Evolutionary conservation across 371 early-diverging fungal genomes (phyloP).

Genomic region (Mucor lusitanicus): DNA sequence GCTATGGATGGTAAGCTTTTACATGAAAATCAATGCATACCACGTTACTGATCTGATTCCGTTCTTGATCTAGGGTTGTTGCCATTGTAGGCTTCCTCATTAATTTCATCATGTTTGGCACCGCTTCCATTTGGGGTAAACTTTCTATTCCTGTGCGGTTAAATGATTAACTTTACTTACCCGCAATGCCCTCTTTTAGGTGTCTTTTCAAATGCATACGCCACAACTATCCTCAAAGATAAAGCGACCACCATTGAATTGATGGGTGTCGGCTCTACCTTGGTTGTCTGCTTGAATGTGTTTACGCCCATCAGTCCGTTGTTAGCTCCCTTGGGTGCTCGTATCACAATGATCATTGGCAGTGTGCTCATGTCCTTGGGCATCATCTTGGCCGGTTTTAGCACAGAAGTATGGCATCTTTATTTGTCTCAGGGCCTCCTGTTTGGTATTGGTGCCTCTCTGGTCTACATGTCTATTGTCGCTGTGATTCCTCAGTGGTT

Average conservation of each 20-base stretch:
- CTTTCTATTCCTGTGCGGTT: background rate
- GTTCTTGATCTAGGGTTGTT: slow-evolving; percentile 29
- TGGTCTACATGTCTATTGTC: slow-evolving; percentile 42
- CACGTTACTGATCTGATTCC: background rate
- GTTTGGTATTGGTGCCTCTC: slow-evolving; percentile 46
- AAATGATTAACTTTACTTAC: background rate
- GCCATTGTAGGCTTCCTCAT: slow-evolving; percentile 34
- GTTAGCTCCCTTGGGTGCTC: slow-evolving; percentile 42
- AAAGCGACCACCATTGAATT: slow-evolving; percentile 42
- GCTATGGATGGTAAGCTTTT: slow-evolving; percentile 38
- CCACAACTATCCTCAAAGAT: slow-evolving; percentile 32
- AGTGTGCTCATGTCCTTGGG: slow-evolving; percentile 50
- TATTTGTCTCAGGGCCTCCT: slow-evolving; percentile 56
- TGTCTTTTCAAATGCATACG: slow-evolving; percentile 41
- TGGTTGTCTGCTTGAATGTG: slow-evolving; percentile 44
- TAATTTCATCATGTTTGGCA: slow-evolving; percentile 45
- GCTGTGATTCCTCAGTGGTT: slow-evolving; percentile 45
- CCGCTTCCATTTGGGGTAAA: slow-evolving; percentile 43
- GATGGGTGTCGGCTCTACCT: slow-evolving; percentile 52
- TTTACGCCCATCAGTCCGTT: slow-evolving; percentile 47
- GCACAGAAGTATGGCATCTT: slow-evolving; percentile 55
- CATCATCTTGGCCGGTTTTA: slow-evolving; percentile 49
- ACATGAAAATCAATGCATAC: background rate
- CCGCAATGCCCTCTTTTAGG: slow-evolving; percentile 18
- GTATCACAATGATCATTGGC: slow-evolving; percentile 38